A percentile compares a stretch with the other conserved stretches of the same genome.
Conservation (phyloP, 345 rosid genomes). For the Brassica cretica region DNA sequence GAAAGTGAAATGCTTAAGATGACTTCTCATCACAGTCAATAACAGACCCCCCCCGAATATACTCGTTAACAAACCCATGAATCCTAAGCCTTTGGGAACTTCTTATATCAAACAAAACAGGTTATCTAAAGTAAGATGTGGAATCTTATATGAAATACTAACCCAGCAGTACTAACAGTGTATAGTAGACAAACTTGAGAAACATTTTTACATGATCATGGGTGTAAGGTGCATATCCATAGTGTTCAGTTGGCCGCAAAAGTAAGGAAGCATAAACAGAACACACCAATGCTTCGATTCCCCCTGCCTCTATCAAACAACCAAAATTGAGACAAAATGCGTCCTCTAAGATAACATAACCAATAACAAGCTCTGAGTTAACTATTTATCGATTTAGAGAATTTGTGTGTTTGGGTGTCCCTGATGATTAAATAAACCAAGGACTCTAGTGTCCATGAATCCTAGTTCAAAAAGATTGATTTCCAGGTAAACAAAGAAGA, state of each 20-base stretch:
- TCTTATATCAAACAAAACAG: background rate
- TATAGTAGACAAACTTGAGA: background rate
- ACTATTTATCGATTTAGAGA: too few relatives aligned
- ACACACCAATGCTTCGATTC: background rate
- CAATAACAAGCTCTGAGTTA: too few relatives aligned
- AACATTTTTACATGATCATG: background rate
- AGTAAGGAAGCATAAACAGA: background rate
- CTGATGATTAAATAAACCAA: too few relatives aligned
- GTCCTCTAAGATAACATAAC: background rate
- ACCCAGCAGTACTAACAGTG: background rate
- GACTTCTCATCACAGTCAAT: background rate
- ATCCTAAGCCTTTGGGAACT: background rate
- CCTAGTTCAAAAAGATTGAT: background rate
- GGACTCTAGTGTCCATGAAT: background rate
- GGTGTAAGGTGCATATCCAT: background rate
- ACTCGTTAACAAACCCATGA: background rate
- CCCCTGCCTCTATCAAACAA: background rate
- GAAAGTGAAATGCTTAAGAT: background rate
- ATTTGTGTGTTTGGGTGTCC: too few relatives aligned
- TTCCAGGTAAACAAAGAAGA: background rate
- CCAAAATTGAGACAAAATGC: background rate
- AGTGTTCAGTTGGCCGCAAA: background rate
- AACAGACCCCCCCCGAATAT: background rate
- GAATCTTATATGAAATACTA: background rate
- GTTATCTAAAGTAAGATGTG: background rate